These are phyloP conservation scores for Salix suchowensis DNA, from an alignment of 345 rosid genomes.

Conservation along the genomic window DNA sequence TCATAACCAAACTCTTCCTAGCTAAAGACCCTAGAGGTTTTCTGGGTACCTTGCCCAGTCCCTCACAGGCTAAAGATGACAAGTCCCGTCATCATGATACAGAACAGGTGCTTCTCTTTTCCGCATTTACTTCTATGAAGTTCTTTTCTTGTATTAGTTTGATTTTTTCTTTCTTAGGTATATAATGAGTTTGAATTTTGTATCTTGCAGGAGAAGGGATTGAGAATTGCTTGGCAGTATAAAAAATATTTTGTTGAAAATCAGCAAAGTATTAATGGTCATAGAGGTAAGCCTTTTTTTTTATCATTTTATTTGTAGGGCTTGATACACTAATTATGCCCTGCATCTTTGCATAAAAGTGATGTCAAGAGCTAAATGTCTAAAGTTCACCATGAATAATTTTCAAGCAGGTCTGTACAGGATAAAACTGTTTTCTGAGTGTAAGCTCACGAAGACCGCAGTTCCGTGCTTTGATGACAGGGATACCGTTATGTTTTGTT, in stretches of 20 bases:
- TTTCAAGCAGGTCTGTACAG: background rate
- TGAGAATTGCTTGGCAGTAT: constrained; percentile 95
- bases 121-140: background rate
- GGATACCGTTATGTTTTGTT: background rate
- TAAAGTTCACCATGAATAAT: background rate
- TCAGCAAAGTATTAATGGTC: constrained; percentile 36
- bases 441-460: background rate
- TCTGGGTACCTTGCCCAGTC: constrained; percentile 82
- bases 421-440: background rate
- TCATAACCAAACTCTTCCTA: constrained; percentile 67
- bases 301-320: background rate
- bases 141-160: background rate
- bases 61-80: constrained; percentile 54
- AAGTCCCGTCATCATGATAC: constrained; percentile 38
- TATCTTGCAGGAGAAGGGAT: constrained; percentile 50
- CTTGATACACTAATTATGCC: background rate
- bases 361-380: background rate
- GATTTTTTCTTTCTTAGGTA: background rate
- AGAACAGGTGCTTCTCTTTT: constrained; percentile 46
- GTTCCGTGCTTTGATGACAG: background rate
- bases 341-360: background rate
- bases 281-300: constrained; percentile 27
- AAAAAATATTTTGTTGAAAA: constrained; percentile 71
- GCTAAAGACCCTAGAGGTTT: constrained; percentile 76
- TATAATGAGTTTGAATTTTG: background rate